Base-by-base conservation (phyloP, 75 land plant genomes). In the Pinus tabuliformis region DNA sequence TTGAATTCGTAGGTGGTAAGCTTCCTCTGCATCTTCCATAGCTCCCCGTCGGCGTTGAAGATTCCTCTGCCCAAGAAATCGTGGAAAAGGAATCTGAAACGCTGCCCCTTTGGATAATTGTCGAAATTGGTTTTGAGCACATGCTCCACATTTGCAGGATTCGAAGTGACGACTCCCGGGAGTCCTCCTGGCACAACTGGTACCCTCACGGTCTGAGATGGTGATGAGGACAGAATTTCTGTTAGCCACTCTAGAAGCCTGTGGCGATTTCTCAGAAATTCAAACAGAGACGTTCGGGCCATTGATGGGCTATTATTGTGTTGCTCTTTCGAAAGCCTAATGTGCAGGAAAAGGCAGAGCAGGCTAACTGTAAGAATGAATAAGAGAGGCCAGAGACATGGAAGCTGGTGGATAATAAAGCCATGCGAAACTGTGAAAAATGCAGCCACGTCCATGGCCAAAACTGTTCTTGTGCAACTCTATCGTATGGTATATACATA, bases 1-100 rank as follows among this genome's bases (percentile, higher is more conserved):
- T 83, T 57, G 58, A 83, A 83, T 54, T 83, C 85, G 58, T 56
- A 61, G 59, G 61, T 80, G 11, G 85, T 79, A 18, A 58, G 37
- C 59, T 76, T 76, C 7, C 85, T 73, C 74, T 80, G 83, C 7
- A 59, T 45, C 75, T 72, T 75, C 85, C 85, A 83, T 20, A 28
- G 15, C 33, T 76, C 83, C 1, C 85, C 85, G 59, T 83, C 83
- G 7, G 33, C 65, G 45, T 71, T 60, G 75, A 80, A 83, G 30
- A 83, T 83, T 12, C 85, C 85, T 17, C 58, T 15, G 20, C 85
- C 85, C 12, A 83, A 58, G 30, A 82, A 71, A 20, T 82, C 84
- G 5, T 33, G 54, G 15, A 79, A 18, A 18, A 33, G 11, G 14
- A 0, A 15, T 8, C 18, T 24, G 21, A 78, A 68, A 39, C 22